Conservation (phyloP, 495 filamentous ascomycete species). For the Trichocladium uniseriatum region DNA sequence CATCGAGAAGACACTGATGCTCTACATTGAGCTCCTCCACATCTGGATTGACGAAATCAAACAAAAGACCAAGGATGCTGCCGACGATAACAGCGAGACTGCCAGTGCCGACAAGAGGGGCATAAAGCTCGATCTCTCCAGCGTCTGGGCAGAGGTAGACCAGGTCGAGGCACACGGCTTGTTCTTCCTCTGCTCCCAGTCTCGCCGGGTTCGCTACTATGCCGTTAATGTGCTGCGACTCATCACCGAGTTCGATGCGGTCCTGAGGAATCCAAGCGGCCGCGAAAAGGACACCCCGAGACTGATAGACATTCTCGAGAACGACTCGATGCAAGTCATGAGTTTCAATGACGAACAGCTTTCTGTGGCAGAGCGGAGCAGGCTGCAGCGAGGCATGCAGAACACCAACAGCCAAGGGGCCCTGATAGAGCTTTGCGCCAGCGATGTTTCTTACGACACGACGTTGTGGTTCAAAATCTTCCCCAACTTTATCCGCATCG, state of each 20-base stretch:
- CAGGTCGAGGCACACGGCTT: conserved; percentile 94
- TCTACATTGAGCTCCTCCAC: conserved; percentile 87
- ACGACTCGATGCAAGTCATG: conserved; percentile 79
- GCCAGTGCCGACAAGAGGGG: conserved; percentile 48
- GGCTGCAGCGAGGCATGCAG: conserved; percentile 81
- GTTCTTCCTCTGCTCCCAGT: conserved; percentile 98
- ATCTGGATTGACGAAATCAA: conserved; percentile 98
- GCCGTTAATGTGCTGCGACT: conserved; percentile 86
- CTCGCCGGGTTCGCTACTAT: conserved; percentile 74
- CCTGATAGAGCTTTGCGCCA: conserved; percentile 87
- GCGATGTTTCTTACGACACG: conserved; percentile 88
- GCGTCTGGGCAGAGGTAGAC: conserved; percentile 83
- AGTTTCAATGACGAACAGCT: conserved; percentile 88
- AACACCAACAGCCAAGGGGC: conserved; percentile 77
- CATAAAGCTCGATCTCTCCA: conserved; percentile 76
- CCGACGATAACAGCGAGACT: conserved; percentile 51
- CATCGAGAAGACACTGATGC: conserved; percentile 83
- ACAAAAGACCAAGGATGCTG: conserved; percentile 67
- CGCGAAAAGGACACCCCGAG: conserved; percentile 52
- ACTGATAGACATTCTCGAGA: conserved; percentile 85
- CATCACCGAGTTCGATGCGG: conserved; percentile 88
- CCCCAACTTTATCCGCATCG: conserved; percentile 85
- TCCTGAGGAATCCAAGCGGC: conserved; percentile 55
- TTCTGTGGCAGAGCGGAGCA: conserved; percentile 83
- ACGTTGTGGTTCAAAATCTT: conserved; percentile 97